Conservation (phyloP, 805 yeast species). For the Candida rishiriensis region DNA sequence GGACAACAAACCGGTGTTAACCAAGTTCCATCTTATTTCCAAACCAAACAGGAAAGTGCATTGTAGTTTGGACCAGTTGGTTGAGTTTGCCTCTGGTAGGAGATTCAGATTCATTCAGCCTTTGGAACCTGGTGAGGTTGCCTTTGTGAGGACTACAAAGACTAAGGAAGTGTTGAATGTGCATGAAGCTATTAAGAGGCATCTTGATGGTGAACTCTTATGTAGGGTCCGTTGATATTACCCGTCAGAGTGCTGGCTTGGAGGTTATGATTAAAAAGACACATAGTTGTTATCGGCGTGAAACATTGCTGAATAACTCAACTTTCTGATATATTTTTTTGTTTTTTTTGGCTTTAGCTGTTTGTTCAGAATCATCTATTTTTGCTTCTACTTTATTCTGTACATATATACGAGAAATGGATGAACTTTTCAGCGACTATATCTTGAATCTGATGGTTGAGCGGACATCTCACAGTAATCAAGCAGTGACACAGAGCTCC, state of each 20-base stretch:
- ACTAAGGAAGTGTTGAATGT: conserved; percentile 59
- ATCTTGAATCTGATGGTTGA: too few species aligned
- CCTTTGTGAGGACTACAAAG: conserved; percentile 53
- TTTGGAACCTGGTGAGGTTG: conserved; percentile 82
- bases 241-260: neutral
- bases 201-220: conserved; percentile 70
- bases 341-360: too few species aligned
- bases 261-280: too few species aligned
- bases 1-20: conserved; percentile 71
- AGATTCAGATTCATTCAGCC: conserved; percentile 74
- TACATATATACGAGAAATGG: too few species aligned
- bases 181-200: conserved; percentile 78
- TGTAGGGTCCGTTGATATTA: conserved; percentile 51
- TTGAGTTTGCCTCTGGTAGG: conserved; percentile 70
- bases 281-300: too few species aligned
- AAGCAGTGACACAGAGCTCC: too few species aligned
- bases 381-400: too few species aligned
- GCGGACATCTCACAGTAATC: too few species aligned
- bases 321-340: too few species aligned
- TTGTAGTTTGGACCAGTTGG: conserved; percentile 59
- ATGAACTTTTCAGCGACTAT: too few species aligned
- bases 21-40: conserved; percentile 66
- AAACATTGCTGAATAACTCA: too few species aligned
- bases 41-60: conserved; percentile 79
- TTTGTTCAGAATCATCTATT: too few species aligned